Base-by-base conservation (phyloP, 805 yeast species). In the Scheffersomyces amazonensis region DNA sequence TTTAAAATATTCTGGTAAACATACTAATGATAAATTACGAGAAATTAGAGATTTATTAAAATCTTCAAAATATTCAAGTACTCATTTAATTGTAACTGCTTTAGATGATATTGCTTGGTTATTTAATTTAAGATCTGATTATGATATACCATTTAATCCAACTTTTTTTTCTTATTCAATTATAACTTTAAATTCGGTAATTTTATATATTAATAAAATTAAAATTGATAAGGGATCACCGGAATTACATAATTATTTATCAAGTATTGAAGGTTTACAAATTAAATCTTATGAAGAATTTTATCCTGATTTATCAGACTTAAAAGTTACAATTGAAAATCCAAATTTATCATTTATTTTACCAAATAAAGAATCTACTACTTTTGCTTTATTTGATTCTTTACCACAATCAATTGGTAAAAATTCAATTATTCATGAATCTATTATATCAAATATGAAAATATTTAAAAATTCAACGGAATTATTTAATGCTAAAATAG, bases 101-200 rank as follows among this genome's bases (percentile, higher is more conserved):
- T 62, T 90, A 36, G 97, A 91, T 64, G 96, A 90, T 49, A 78
- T 89, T 44, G 93, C 96, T 6, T 90, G 96, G 96, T 63, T 89
- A 31, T 75, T 89, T 54, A 91, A 91, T 54, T 64, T 91, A 39
- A 78, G 99, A 46, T 87, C 90, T 4, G 76, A 61, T 33, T 42
- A 73, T 16, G 98, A 91, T 57, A 82, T 91, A 41, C 82, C 81
- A 4, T 91, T 75, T 56, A 83, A 83, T 52, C 97, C 98, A 0
- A 91, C 89, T 2, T 93, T 91, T 57, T 88, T 80, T 61, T 70
- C 90, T 7, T 85, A 81, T 50, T 66, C 78, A 1, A 55, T 75
- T 1, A 43, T 71, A 15, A 49, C 62, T 7, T 27, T 41, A 16
- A 46, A 64, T 2, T 48, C 52, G 2, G 75, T 80, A 2, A 52